phyloP scores from a whole-genome alignment of 257 asterid genomes.

The Nicotiana sylvestris region DNA sequence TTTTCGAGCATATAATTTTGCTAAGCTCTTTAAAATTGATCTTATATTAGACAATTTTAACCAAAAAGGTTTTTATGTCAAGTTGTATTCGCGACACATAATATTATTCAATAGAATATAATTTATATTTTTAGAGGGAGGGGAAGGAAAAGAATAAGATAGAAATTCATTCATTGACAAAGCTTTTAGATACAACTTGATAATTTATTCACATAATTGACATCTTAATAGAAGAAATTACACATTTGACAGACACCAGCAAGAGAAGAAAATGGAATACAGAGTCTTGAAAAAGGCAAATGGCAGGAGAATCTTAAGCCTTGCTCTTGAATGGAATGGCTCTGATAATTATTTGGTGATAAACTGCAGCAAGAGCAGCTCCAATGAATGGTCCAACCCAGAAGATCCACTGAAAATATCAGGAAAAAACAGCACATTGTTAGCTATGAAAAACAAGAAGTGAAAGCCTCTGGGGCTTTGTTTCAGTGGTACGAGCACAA shows the following conservation, averaged over 20 bases:
- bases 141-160: neutral
- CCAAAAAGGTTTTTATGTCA: too few species aligned
- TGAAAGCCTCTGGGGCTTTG: neutral
- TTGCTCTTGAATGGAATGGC: constrained; percentile 59
- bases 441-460: neutral
- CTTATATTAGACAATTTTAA: too few species aligned
- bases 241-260: neutral
- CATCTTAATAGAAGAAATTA: neutral
- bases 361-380: constrained; percentile 55
- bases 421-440: neutral
- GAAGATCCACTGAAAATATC: constrained; percentile 49
- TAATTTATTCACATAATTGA: constrained; percentile 5
- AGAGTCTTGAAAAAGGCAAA: neutral
- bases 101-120: neutral
- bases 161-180: neutral
- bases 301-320: constrained; percentile 18
- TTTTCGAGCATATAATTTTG: too few species aligned
- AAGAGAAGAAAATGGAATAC: neutral
- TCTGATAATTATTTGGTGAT: constrained; percentile 56
- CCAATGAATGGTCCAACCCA: constrained; percentile 72
- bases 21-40: too few species aligned
- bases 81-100: too few species aligned
- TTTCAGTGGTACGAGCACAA: neutral
- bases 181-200: constrained; percentile 10
- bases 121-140: neutral